These are phyloP conservation scores for Populus tremula DNA, from an alignment of 345 rosid species.

Conservation along the genomic window DNA sequence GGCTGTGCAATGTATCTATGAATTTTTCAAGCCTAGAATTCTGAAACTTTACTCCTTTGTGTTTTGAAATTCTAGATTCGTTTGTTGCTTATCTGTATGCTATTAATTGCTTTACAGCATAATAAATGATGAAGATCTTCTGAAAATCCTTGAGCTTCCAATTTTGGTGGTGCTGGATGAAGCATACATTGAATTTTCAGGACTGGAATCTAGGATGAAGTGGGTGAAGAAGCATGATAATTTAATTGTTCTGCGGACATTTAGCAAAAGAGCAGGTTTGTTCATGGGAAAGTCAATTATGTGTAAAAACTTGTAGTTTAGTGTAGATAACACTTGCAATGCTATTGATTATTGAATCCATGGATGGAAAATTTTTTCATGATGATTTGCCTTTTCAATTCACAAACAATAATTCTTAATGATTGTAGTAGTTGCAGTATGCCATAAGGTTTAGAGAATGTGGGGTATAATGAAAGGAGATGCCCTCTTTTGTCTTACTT, in stretches of 20 bases:
- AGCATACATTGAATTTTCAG: slow-evolving; percentile 91
- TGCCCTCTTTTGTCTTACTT: no score
- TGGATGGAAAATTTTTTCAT: no score
- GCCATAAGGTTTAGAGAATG: no score
- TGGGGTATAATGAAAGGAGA: no score
- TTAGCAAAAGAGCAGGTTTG: slow-evolving; percentile 97
- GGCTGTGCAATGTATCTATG: background rate
- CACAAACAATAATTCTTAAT: no score
- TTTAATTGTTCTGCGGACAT: slow-evolving; percentile 86
- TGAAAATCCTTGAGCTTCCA: slow-evolving; percentile 76
- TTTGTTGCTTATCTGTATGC: slow-evolving; percentile 9
- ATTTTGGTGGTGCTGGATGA: slow-evolving; percentile 90
- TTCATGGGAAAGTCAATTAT: background rate
- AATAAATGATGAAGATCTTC: slow-evolving; percentile 69
- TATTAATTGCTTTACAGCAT: slow-evolving; percentile 39
- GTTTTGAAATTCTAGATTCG: background rate
- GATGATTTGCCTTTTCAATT: background rate
- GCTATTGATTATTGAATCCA: background rate
- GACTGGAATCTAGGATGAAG: slow-evolving; percentile 74
- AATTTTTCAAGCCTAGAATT: background rate
- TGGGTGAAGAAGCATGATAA: slow-evolving; percentile 95
- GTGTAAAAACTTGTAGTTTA: background rate
- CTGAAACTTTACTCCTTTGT: background rate
- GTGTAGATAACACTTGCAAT: background rate
- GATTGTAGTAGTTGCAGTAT: no score